These are phyloP conservation scores for Hemileia vastatrix DNA, from an alignment of 1,284 basidiomycete species.

Conservation along the genomic window DNA sequence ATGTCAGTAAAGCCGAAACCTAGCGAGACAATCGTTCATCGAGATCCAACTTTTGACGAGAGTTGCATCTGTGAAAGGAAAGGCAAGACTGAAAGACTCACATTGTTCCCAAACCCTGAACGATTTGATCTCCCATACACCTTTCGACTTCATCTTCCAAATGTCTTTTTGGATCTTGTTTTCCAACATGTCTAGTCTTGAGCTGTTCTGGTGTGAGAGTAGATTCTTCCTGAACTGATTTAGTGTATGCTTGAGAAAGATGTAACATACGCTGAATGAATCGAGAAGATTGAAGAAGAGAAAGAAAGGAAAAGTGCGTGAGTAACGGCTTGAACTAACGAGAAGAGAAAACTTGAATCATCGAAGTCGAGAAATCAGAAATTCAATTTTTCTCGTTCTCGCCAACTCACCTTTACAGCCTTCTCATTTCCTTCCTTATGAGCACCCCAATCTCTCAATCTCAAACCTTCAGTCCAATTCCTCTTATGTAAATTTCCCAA, in stretches of 20 bases:
- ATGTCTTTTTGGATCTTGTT: conserved; percentile 40
- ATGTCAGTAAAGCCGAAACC: no score
- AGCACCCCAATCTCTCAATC: conserved; percentile 71
- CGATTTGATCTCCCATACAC: conserved; percentile 43
- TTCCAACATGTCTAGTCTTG: conserved; percentile 57
- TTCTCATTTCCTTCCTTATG: conserved; percentile 79
- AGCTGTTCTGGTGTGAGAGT: conserved; percentile 82
- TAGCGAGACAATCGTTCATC: no score
- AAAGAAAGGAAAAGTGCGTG: not conserved
- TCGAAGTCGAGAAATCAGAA: not conserved
- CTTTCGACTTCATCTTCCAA: conserved; percentile 42
- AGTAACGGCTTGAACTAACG: not conserved
- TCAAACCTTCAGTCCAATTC: conserved; percentile 92
- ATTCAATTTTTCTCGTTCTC: not conserved
- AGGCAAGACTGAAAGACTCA: no score
- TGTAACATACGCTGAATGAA: no score
- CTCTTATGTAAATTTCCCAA: conserved; percentile 92
- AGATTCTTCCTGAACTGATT: conserved; percentile 91
- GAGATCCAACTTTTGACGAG: no score
- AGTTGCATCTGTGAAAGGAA: no score
- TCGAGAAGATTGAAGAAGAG: not conserved
- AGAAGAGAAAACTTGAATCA: not conserved
- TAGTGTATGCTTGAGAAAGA: conserved; percentile 83
- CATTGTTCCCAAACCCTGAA: conserved; percentile 42
- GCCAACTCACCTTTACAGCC: conserved; percentile 67